Conservation (phyloP, 345 rosid genomes). For the Mercurialis annua region DNA sequence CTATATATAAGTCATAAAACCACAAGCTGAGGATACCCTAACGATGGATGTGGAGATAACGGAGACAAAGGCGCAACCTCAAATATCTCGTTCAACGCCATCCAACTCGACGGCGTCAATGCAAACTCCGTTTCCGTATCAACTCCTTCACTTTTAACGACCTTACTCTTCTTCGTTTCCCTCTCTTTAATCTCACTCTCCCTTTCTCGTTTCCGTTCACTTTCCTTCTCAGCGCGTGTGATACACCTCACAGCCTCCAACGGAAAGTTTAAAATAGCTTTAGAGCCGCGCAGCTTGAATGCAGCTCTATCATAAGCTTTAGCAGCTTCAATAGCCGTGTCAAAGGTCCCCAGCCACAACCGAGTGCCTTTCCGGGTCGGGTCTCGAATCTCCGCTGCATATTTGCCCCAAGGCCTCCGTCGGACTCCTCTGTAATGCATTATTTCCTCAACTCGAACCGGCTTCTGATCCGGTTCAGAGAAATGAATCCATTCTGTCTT, state of each 20-base stretch:
- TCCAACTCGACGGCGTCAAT: conserved; percentile 46
- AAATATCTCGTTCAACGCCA: conserved; percentile 15
- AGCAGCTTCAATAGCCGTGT: conserved; percentile 72
- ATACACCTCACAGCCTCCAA: conserved; percentile 54
- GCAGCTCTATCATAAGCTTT: conserved; percentile 84
- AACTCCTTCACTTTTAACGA: conserved; percentile 31
- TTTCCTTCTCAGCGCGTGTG: conserved; percentile 20
- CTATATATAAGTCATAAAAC: conserved; percentile 22
- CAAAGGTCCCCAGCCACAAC: conserved; percentile 89
- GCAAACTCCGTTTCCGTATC: conserved; percentile 22
- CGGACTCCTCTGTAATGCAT: conserved; percentile 87
- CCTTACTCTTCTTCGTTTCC: conserved; percentile 7
- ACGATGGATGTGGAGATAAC: conserved; percentile 15
- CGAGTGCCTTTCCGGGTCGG: conserved; percentile 72
- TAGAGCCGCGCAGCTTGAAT: conserved; percentile 72
- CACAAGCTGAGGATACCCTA: conserved; percentile 19
- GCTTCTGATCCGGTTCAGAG: conserved; percentile 10
- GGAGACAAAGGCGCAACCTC: conserved; percentile 18
- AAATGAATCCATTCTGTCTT: conserved; percentile 52
- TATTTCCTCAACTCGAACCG: conserved; percentile 18
- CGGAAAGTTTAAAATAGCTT: conserved; percentile 86
- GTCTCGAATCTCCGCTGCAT: conserved; percentile 94
- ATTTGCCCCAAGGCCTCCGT: conserved; percentile 92
- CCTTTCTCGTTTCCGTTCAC: conserved; percentile 42
- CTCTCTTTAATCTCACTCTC: conserved; percentile 16